Evolutionary conservation across 331 rosid genomes (phyloP).

Genomic region (Cydonia oblonga): DNA sequence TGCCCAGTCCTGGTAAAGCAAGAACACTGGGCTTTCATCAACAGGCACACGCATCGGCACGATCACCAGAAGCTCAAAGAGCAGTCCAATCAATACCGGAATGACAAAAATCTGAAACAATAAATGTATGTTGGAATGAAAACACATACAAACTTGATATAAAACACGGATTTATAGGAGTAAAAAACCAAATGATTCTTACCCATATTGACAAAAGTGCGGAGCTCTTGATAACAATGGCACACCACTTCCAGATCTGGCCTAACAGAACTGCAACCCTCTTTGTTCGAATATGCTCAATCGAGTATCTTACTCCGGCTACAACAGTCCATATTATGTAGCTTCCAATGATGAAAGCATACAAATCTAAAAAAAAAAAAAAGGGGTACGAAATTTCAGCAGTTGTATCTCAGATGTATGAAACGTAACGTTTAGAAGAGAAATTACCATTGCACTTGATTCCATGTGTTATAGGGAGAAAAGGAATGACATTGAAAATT

Average conservation of each 20-base stretch:
- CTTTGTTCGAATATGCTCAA: constrained; percentile 66
- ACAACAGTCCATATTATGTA: constrained; percentile 89
- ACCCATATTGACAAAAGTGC: constrained; percentile 95
- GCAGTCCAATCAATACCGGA: constrained; percentile 89
- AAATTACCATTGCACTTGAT: constrained; percentile 87
- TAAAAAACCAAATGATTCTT: constrained; percentile 20
- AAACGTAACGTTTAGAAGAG: background rate
- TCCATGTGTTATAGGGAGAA: constrained; percentile 94
- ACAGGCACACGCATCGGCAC: constrained; percentile 99
- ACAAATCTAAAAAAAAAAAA: constrained; percentile 47
- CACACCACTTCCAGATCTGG: constrained; percentile 86
- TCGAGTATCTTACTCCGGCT: constrained; percentile 82
- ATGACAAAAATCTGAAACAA: constrained; percentile 75
- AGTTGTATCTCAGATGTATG: background rate
- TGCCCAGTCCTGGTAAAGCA: constrained; percentile 98
- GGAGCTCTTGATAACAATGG: constrained; percentile 79
- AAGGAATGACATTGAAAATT: constrained; percentile 81
- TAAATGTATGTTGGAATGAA: background rate
- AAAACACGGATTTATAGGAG: background rate
- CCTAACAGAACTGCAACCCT: constrained; percentile 55
- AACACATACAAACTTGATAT: background rate
- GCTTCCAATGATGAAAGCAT: constrained; percentile 94
- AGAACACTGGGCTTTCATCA: constrained; percentile 98
- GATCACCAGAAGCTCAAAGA: constrained; percentile 96
- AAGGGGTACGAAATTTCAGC: background rate